phyloP scores from a whole-genome alignment of 1,284 basidiomycete species.

The Cryptococcus sp. region DNA sequence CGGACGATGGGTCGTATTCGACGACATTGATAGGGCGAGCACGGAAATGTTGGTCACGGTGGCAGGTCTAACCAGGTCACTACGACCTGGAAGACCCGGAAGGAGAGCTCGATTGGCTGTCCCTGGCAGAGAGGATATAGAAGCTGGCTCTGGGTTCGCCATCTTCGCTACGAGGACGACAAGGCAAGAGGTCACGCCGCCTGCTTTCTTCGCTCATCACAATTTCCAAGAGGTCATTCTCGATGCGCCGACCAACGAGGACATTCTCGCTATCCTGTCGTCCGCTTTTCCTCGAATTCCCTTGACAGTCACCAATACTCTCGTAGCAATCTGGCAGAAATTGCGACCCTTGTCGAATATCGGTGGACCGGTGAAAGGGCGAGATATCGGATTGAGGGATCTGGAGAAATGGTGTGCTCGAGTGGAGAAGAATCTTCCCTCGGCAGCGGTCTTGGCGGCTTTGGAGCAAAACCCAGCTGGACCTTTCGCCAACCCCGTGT shows the following conservation, averaged over 20 bases:
- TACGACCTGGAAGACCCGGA: constrained; percentile 60
- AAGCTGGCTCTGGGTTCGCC: constrained; percentile 66
- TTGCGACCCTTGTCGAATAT: constrained; percentile 38
- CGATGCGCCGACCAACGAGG: constrained; percentile 57
- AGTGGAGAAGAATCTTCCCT: constrained; percentile 59
- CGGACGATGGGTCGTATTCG: constrained; percentile 89
- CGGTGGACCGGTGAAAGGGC: constrained; percentile 42
- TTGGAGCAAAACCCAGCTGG: constrained; percentile 41
- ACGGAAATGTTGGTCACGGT: constrained; percentile 79
- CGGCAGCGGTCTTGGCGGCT: constrained; percentile 20
- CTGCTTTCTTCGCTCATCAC: constrained; percentile 73
- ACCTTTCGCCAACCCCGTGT: constrained; percentile 64
- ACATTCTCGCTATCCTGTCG: constrained; percentile 64
- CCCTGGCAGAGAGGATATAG: constrained; percentile 62
- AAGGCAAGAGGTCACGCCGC: constrained; percentile 44
- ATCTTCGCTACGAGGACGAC: constrained; percentile 75
- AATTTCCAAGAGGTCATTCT: constrained; percentile 71
- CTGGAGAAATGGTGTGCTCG: constrained; percentile 82
- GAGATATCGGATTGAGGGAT: constrained; percentile 69
- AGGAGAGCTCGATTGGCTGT: constrained; percentile 63
- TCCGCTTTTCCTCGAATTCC: constrained; percentile 61
- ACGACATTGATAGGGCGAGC: constrained; percentile 86
- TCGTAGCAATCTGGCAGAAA: constrained; percentile 40
- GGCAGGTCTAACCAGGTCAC: constrained; percentile 73
- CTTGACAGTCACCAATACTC: constrained; percentile 43